These are phyloP conservation scores for Primulina tabacum DNA, from an alignment of 257 asterid genomes.

Conservation along the genomic window DNA sequence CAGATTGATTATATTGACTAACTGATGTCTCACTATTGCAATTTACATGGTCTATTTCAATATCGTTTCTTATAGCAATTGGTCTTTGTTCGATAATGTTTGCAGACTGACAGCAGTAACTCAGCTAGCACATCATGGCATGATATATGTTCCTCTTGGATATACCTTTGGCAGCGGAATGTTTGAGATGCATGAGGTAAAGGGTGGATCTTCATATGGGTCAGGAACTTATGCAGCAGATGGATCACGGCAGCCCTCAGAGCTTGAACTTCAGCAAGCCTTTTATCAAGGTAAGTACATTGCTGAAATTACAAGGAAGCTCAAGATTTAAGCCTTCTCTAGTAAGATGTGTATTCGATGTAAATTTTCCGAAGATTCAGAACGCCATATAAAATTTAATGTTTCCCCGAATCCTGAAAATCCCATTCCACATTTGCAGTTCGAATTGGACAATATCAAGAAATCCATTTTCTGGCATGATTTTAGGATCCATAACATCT, in stretches of 20 bases:
- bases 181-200: constrained; percentile 80
- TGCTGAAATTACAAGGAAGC: constrained; percentile 65
- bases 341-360: background rate
- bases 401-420: background rate
- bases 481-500: background rate
- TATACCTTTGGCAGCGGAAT: constrained; percentile 75
- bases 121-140: constrained; percentile 87
- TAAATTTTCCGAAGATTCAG: background rate
- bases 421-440: background rate
- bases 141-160: constrained; percentile 80
- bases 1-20: background rate
- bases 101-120: constrained; percentile 79
- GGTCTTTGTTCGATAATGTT: background rate
- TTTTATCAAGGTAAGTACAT: constrained; percentile 80
- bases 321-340: constrained; percentile 33
- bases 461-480: background rate
- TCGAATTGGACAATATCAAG: background rate
- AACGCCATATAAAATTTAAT: background rate
- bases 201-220: constrained; percentile 85
- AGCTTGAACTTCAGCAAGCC: constrained; percentile 77
- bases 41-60: background rate
- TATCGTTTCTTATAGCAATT: background rate
- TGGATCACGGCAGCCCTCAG: constrained; percentile 74
- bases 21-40: background rate
- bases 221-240: constrained; percentile 89